phyloP scores from a whole-genome alignment of 306 rosid species.

The Prunus mume region DNA sequence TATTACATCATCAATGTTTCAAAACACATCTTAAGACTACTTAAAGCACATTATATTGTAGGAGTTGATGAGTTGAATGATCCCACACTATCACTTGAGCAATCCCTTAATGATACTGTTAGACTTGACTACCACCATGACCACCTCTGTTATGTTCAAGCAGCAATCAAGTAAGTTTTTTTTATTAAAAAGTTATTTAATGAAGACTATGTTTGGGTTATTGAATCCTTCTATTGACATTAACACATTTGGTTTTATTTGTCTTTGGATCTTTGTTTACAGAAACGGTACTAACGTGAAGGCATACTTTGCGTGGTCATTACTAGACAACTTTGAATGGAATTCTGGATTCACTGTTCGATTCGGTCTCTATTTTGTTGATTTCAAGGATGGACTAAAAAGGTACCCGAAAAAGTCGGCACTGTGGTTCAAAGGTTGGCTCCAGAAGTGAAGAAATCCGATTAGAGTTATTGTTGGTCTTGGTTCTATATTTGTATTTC shows the following conservation, averaged over 20 bases:
- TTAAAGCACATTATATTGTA: conserved; percentile 3
- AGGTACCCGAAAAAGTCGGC: conserved; percentile 62
- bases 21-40: too few relatives aligned
- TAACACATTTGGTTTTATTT: not conserved
- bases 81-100: conserved; percentile 35
- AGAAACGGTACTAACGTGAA: conserved; percentile 57
- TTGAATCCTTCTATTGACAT: not conserved
- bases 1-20: not conserved
- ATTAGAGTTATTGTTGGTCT: not conserved
- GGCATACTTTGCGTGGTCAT: conserved; percentile 71
- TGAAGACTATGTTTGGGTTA: not conserved
- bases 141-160: conserved; percentile 41
- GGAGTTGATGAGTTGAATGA: conserved; percentile 58
- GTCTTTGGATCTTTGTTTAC: not conserved
- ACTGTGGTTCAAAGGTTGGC: conserved; percentile 57
- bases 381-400: conserved; percentile 44
- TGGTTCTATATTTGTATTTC: too few relatives aligned
- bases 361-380: conserved; percentile 58
- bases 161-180: conserved; percentile 47
- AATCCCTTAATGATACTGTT: conserved; percentile 26
- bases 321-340: conserved; percentile 70
- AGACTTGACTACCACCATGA: conserved; percentile 42
- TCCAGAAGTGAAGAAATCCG: conserved; percentile 9
- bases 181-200: not conserved
- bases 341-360: conserved; percentile 43